Base-by-base conservation (phyloP, 352 stramenopile species). In the Phytophthora foliorum region DNA sequence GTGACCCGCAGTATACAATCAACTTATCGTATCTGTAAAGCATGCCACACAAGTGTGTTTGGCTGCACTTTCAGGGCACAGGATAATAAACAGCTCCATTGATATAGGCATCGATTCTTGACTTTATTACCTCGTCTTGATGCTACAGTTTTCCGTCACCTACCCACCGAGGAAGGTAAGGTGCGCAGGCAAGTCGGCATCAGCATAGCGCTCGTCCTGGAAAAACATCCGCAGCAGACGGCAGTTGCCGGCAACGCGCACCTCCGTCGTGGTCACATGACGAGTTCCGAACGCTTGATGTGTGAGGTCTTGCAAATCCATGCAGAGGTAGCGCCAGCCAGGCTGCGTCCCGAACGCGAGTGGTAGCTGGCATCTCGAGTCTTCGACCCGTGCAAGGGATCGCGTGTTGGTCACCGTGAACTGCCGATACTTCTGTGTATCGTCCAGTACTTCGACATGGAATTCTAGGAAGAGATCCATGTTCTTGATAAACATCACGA, bases 11-110 rank as follows among this genome's bases (percentile, higher is more conserved):
- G 72, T 94, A 91, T 70, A 90, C 89, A 34, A 90, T 96, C 64
- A 94, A 94, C 46, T 66, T 95, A 24, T 95, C 89, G 60, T 92
- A 93, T 71, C 72, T 96, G 50, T 96, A 93, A 67, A 56, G n/a
- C 21, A 19, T 11, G 17, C n/a, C 22, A n/a, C n/a, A n/a, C n/a
- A 52, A 29, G 17, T 13, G 27, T 44, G 27, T 51, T 61, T 31
- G 27, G 27, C 27, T 31, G n/a, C n/a, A 31, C 27, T 6, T 29
- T 29, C 25, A 29, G 25, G 25, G 9, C 29, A 34, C 31, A 53
- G 24, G 9, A 32, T 38, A 54, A 36, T 54, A 54, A 54, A 38
- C 46, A 39, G 46, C 25, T 39, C 25, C 46, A 24, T 10, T 54
- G 46, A 39, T 53, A 22, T 54, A 49, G 29, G 42, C 21, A 25